phyloP scores from a whole-genome alignment of 2,329 filamentous ascomycete species.

The Gaeumannomyces tritici region DNA sequence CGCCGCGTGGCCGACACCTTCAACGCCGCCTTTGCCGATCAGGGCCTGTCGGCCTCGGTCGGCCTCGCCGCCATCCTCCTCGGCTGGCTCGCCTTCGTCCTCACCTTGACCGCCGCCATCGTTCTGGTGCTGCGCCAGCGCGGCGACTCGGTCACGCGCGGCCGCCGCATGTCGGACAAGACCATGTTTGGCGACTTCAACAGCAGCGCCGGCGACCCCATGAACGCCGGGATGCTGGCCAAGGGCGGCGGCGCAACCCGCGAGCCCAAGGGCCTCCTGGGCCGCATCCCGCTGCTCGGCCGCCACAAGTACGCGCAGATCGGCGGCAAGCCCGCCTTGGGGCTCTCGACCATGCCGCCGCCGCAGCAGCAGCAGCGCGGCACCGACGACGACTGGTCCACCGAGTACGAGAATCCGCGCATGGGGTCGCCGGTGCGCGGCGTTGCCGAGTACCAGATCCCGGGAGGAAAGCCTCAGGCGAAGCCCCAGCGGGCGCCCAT shows the following conservation, averaged over 20 bases:
- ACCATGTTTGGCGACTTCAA: neutral
- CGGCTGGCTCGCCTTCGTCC: slow-evolving; percentile 14
- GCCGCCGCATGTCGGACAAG: neutral
- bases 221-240: neutral
- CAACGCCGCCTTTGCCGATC: slow-evolving; percentile 14
- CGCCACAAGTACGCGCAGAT: slow-evolving; percentile 21
- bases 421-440: neutral
- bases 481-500: neutral
- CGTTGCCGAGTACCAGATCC: neutral
- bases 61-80: slow-evolving; percentile 16
- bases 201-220: neutral
- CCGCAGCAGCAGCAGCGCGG: neutral
- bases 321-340: slow-evolving; percentile 14
- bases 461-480: neutral
- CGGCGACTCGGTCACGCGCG: neutral
- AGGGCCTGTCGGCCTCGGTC: slow-evolving; percentile 14
- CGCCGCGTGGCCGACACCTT: slow-evolving; percentile 14
- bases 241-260: neutral
- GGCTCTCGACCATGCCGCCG: slow-evolving; percentile 2
- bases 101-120: slow-evolving; percentile 13
- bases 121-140: slow-evolving; percentile 7
- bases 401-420: slow-evolving; percentile 2
- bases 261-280: slow-evolving; percentile 8
- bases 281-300: slow-evolving; percentile 14
- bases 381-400: slow-evolving; percentile 4